These are phyloP conservation scores for Sarocladium brachiariae DNA, from an alignment of 2,329 filamentous ascomycete species.

Conservation along the genomic window DNA sequence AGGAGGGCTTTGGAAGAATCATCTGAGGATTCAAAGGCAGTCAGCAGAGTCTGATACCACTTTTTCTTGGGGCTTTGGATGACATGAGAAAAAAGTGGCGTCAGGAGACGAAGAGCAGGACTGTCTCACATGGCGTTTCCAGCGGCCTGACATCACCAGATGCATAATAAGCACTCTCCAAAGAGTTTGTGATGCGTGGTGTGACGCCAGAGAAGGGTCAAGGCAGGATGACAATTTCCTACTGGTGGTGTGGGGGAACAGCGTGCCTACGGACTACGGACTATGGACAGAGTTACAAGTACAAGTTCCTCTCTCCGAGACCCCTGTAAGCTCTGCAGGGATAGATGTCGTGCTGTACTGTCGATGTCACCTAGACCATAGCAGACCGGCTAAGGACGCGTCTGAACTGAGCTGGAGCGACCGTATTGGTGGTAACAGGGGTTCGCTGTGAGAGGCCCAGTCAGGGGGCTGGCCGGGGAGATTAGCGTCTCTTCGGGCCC, in stretches of 20 bases:
- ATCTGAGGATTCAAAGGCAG: too few species aligned
- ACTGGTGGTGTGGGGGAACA: not conserved
- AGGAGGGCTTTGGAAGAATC: too few species aligned
- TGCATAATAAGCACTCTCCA: not conserved
- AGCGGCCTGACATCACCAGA: too few species aligned
- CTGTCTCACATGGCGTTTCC: too few species aligned
- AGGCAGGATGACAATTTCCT: too few species aligned
- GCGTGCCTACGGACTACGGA: too few species aligned
- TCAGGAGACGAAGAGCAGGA: too few species aligned
- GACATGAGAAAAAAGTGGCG: too few species aligned
- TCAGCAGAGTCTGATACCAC: too few species aligned
- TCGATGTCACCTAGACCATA: not conserved
- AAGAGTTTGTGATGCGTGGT: not conserved
- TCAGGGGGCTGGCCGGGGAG: not conserved
- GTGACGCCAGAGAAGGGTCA: not conserved
- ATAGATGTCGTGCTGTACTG: too few species aligned
- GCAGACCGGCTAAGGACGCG: not conserved
- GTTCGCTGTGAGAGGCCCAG: not conserved
- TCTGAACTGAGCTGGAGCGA: not conserved
- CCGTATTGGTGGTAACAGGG: not conserved
- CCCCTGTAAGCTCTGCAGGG: not conserved
- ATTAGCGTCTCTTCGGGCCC: constrained; percentile 12
- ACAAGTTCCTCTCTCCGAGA: not conserved
- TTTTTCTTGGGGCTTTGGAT: too few species aligned
- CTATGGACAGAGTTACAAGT: too few species aligned